Conservation (phyloP, 257 asterid species). For the Ligustrum vulgare region DNA sequence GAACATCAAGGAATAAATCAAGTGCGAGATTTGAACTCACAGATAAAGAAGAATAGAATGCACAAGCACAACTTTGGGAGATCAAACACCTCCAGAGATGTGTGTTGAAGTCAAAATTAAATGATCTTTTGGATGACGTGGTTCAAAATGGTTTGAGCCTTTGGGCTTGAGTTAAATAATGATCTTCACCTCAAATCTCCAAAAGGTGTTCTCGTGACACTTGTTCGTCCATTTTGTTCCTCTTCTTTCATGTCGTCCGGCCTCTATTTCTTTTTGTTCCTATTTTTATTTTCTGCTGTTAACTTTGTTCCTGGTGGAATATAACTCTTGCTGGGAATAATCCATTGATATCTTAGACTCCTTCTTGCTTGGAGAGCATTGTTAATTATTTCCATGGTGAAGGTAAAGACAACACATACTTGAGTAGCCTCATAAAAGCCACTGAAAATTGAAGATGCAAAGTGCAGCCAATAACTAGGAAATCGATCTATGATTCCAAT, state of each 20-base stretch:
- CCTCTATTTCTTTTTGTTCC: background rate
- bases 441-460: background rate
- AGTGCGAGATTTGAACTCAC: background rate
- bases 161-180: too few species aligned
- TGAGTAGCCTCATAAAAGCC: background rate
- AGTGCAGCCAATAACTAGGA: background rate
- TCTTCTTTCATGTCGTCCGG: background rate
- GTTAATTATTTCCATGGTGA: background rate
- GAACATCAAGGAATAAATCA: background rate
- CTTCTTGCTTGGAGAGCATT: background rate
- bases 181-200: background rate
- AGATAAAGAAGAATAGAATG: background rate
- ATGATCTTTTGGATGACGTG: background rate
- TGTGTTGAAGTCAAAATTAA: background rate
- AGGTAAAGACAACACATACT: background rate
- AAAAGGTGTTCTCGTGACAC: background rate
- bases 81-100: background rate
- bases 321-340: background rate
- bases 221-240: background rate
- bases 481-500: background rate
- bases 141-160: background rate
- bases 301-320: background rate
- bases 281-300: background rate
- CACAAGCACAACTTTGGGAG: background rate
- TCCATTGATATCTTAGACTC: background rate